Evolutionary conservation across 1,284 basidiomycete species (phyloP), one percentile per base, ranked within the genome.

Genomic region (Ceratobasidium sp.): DNA sequence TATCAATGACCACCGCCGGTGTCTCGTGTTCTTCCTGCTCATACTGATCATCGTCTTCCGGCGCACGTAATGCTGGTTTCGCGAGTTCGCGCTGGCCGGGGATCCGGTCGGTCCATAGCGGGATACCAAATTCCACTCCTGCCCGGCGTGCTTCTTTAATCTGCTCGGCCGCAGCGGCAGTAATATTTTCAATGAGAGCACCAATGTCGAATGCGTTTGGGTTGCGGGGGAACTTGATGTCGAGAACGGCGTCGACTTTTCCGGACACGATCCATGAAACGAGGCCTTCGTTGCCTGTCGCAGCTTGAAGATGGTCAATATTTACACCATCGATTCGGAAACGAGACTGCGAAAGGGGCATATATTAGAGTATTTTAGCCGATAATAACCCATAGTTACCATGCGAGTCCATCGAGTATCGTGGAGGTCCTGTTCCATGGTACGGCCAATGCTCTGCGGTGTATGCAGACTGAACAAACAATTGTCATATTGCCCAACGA

Each of bases 401-500:
- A 99, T 96, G 75, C 95, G 90, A 52, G 91, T 92, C 91, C 94
- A 96, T 77, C 92, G 89, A 19, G 91, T 89, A 80, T 95, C 93
- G 81, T 91, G 90, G 62, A 92, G 84, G 79, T 97, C 94, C 81
- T 91, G 92, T 79, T 94, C 92, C 62, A 90, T 95, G 4, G 95
- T 97, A 78, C 95, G 88, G 4, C 96, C 95, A 67, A 99, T 95
- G 82, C 95, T 97, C 85, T 99, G 97, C 8, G 97, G 97, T 82
- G 93, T 95, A 83, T 99, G 97, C 79, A 99, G 83, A 81, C 96
- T 98, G 86, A 99, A 98, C 17, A 99, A 83, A 81, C 98, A 99
- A 81, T 98, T 98, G 83, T 99, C 97, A 80, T 97, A 95, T 82
- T 99, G 98, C 0, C 97, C 97, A 3, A 98, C 97, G 76, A 99